Conservation (phyloP, 116 monocot species). For the Papilionanthe hybrid region DNA sequence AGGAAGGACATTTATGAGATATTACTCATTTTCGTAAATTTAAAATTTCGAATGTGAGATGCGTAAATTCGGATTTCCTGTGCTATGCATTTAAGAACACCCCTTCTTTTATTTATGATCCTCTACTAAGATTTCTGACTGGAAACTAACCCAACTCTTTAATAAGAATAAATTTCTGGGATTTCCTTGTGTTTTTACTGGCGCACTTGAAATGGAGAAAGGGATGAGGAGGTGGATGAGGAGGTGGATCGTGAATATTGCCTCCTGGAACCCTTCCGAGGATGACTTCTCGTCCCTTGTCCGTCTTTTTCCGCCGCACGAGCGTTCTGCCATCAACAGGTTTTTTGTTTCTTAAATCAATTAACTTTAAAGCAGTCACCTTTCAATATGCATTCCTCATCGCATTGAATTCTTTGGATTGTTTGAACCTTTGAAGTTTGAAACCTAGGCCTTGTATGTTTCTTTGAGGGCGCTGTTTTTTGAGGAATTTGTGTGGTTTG, state of each 20-base stretch:
- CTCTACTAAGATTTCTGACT: too few species aligned
- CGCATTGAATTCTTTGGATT: neutral
- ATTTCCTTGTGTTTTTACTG: neutral
- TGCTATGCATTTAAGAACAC: too few species aligned
- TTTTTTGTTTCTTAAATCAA: constrained; percentile 5
- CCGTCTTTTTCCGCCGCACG: constrained; percentile 59
- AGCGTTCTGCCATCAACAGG: constrained; percentile 49
- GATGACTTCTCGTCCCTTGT: constrained; percentile 36
- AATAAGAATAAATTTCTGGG: too few species aligned
- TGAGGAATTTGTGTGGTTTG: too few species aligned
- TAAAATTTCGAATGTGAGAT: too few species aligned
- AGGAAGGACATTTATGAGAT: too few species aligned
- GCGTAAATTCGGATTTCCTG: too few species aligned
- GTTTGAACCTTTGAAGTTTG: neutral
- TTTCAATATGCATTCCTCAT: neutral
- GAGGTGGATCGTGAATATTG: constrained; percentile 74
- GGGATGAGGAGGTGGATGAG: constrained; percentile 36
- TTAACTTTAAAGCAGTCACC: neutral
- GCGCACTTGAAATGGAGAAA: constrained; percentile 32
- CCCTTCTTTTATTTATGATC: too few species aligned
- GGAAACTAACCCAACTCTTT: too few species aligned
- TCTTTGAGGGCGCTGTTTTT: neutral
- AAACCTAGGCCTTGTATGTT: neutral
- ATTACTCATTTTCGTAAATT: too few species aligned
- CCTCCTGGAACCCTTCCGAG: constrained; percentile 56